Evolutionary conservation across 2,329 filamentous ascomycete genomes (phyloP).

Genomic region (Paecilomyces dactylethromorphus): DNA sequence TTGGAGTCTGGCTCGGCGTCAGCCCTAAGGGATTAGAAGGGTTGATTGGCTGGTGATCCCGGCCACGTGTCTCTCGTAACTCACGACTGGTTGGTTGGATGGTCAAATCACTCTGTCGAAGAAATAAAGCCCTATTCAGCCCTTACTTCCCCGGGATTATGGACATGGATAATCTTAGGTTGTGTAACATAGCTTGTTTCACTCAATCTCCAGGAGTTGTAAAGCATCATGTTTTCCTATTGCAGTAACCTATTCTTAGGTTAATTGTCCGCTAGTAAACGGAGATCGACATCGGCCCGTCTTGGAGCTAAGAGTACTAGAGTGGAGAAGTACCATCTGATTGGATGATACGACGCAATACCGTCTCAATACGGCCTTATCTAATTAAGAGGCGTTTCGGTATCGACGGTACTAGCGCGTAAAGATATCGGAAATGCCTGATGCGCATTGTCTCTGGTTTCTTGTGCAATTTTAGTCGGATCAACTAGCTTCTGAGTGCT

Average conservation of each 20-base stretch:
- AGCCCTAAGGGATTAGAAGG: no score
- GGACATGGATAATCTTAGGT: no score
- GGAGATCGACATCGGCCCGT: background rate
- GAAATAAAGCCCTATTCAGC: no score
- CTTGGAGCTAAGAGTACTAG: background rate
- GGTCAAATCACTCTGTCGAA: no score
- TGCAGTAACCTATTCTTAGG: background rate
- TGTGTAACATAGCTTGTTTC: no score
- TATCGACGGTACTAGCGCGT: background rate
- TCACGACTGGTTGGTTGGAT: no score
- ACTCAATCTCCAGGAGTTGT: no score
- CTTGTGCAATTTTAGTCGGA: background rate
- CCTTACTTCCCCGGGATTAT: no score
- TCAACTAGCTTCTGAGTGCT: background rate
- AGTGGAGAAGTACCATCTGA: background rate
- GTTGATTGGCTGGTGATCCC: no score
- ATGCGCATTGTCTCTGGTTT: background rate
- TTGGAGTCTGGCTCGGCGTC: no score
- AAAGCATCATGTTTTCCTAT: no score
- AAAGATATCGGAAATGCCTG: background rate
- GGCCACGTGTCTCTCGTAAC: no score
- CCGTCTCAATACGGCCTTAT: background rate
- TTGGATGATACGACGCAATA: background rate
- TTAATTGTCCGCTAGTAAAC: background rate
- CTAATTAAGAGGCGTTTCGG: background rate